phyloP scores from a whole-genome alignment of 2,329 filamentous ascomycete genomes.

The Hypocreales sp. region DNA sequence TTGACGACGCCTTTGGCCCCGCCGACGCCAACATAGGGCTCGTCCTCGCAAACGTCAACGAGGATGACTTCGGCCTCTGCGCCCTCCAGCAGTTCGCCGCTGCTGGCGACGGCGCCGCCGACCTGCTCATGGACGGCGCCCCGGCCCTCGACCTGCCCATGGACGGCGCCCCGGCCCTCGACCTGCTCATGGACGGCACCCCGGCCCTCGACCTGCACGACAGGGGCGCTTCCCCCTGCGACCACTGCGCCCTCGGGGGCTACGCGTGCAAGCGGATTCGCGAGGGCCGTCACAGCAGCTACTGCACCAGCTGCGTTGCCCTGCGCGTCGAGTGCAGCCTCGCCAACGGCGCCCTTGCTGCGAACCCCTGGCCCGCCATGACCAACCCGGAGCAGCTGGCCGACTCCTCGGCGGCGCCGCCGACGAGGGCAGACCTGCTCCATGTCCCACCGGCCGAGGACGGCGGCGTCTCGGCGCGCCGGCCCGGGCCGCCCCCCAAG shows the following conservation, averaged over 20 bases:
- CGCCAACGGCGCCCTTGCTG: slow-evolving; percentile 23
- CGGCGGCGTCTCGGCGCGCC: slow-evolving; percentile 7
- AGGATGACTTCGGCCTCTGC: slow-evolving; percentile 44
- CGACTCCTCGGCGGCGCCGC: no score
- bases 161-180: slow-evolving; percentile 7
- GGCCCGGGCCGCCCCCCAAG: slow-evolving; percentile 32
- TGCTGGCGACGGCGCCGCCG: slow-evolving; percentile 13
- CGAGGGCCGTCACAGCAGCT: slow-evolving; percentile 43
- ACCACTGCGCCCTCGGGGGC: slow-evolving; percentile 32
- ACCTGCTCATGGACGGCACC: slow-evolving; percentile 11
- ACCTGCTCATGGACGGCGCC: slow-evolving; percentile 10
- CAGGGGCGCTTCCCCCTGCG: slow-evolving; percentile 24
- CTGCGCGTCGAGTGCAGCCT: slow-evolving; percentile 40
- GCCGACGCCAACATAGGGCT: slow-evolving; percentile 29
- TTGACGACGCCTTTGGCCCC: slow-evolving; percentile 16
- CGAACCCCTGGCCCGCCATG: slow-evolving; percentile 28
- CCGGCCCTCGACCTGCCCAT: slow-evolving; percentile 7
- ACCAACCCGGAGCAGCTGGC: slow-evolving; percentile 13
- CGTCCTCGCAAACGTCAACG: slow-evolving; percentile 37
- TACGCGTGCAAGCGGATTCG: slow-evolving; percentile 45
- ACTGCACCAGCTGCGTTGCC: slow-evolving; percentile 47
- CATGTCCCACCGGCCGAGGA: slow-evolving; percentile 9
- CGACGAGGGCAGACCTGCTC: no score
- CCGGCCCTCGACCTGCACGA: slow-evolving; percentile 10
- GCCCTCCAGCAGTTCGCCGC: slow-evolving; percentile 41